phyloP scores from a whole-genome alignment of 1,284 basidiomycete species.

The Pterulicium gracile region DNA sequence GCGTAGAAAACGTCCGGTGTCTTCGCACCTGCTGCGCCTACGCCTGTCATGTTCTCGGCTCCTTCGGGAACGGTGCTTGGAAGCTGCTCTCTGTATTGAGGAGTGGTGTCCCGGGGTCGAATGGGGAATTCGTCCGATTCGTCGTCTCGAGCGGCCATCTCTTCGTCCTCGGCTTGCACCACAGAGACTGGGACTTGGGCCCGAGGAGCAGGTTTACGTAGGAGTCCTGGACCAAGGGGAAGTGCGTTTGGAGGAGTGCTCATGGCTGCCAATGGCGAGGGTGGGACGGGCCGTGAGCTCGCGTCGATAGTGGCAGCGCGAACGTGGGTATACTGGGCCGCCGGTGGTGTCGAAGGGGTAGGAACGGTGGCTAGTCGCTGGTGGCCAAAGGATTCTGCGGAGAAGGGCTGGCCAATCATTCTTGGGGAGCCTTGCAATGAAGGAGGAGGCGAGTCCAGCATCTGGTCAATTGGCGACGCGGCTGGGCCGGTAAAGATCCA shows the following conservation, averaged over 20 bases:
- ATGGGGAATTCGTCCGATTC: constrained; percentile 17
- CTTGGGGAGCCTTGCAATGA: neutral
- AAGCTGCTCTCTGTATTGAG: constrained; percentile 28
- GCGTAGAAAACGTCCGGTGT: constrained; percentile 24
- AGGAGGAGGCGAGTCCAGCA: neutral
- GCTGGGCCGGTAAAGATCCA: constrained; percentile 63
- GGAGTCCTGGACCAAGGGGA: constrained; percentile 15
- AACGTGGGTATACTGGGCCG: constrained; percentile 2
- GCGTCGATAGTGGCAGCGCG: neutral
- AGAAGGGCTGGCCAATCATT: neutral
- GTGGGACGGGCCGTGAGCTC: neutral
- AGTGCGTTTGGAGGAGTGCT: constrained; percentile 2
- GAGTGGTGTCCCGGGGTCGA: constrained; percentile 8
- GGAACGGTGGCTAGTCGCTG: constrained; percentile 24
- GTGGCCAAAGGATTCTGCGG: constrained; percentile 14
- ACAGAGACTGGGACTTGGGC: constrained; percentile 55
- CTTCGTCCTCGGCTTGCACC: no score
- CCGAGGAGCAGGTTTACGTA: constrained; percentile 47
- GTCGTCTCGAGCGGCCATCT: no score
- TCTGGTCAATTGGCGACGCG: neutral
- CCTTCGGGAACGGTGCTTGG: constrained; percentile 40
- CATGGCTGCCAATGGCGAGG: neutral
- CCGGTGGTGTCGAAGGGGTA: constrained; percentile 9
- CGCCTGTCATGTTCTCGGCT: constrained; percentile 48
- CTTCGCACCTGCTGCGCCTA: constrained; percentile 32